Evolutionary conservation across 192 early-diverging fungal species (phyloP).

Genomic region (Dimargaris verticillata): DNA sequence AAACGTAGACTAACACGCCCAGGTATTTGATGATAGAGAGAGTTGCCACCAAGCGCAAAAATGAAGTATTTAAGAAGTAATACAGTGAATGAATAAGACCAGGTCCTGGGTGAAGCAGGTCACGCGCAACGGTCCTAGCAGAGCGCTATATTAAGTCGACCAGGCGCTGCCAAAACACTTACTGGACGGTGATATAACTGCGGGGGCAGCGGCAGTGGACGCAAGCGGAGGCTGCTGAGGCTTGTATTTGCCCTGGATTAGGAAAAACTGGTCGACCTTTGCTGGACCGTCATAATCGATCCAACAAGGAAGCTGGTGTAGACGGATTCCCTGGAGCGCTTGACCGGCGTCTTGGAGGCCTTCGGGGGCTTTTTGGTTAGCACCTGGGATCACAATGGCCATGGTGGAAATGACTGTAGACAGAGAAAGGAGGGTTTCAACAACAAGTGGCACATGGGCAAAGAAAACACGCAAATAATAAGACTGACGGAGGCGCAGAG

Average conservation of each 20-base stretch:
- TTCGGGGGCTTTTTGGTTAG: background rate
- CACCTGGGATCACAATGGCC: constrained; percentile 1
- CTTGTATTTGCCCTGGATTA: constrained; percentile 4
- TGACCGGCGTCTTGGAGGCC: background rate
- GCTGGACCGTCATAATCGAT: constrained; percentile 9
- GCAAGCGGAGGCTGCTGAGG: background rate
- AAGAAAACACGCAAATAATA: background rate
- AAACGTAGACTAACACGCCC: background rate
- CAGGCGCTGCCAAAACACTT: background rate
- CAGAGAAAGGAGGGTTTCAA: background rate
- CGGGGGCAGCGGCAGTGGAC: background rate
- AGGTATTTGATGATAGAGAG: background rate
- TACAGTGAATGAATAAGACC: background rate
- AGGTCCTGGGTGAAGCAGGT: background rate
- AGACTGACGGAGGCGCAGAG: background rate
- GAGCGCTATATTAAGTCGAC: background rate
- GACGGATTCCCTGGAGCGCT: background rate
- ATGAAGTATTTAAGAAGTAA: background rate
- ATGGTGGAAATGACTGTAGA: background rate
- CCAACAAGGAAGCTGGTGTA: constrained; percentile 8
- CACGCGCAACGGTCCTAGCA: background rate
- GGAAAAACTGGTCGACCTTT: constrained; percentile 9
- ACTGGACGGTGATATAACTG: background rate
- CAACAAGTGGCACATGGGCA: background rate
- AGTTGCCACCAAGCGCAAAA: background rate